Conservation (phyloP, 306 rosid genomes). For the Cicer yamashitae region DNA sequence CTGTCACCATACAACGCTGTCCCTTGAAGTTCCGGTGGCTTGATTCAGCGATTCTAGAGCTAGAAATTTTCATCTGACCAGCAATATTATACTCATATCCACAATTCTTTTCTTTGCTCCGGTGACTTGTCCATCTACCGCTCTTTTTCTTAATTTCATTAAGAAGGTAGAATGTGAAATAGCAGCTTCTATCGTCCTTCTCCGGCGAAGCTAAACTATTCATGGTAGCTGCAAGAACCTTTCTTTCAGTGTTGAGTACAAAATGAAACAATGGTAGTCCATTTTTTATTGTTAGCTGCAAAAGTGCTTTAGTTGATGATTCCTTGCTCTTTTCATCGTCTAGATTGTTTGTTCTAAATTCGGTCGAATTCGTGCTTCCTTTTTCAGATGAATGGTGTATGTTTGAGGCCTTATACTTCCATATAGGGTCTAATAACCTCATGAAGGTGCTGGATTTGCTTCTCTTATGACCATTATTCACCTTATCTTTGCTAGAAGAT, state of each 20-base stretch:
- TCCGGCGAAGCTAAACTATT: conserved; percentile 58
- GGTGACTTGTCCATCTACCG: conserved; percentile 76
- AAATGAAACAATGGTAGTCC: conserved; percentile 80
- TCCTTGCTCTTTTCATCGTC: conserved; percentile 54
- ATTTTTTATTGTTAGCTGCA: conserved; percentile 73
- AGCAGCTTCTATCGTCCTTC: conserved; percentile 66
- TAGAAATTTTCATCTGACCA: conserved; percentile 81
- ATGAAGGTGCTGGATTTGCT: conserved; percentile 72
- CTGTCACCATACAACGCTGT: conserved; percentile 52
- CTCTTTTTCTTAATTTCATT: conserved; percentile 78
- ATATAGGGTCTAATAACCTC: conserved; percentile 78
- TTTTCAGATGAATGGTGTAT: conserved; percentile 51
- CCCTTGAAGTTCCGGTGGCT: conserved; percentile 43
- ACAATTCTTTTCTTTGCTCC: conserved; percentile 63
- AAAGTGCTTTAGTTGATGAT: conserved; percentile 65
- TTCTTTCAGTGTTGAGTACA: conserved; percentile 60
- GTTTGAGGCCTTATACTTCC: conserved; percentile 64
- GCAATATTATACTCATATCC: conserved; percentile 70
- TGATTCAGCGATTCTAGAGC: conserved; percentile 52
- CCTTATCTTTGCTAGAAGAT: conserved; percentile 55
- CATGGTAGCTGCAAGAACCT: conserved; percentile 72
- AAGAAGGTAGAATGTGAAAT: conserved; percentile 72
- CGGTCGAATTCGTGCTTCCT: conserved; percentile 50
- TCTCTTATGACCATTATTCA: conserved; percentile 65
- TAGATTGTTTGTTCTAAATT: conserved; percentile 49